Conservation (phyloP, 768 basidiomycete genomes). For the Pulveroboletus sp. region DNA sequence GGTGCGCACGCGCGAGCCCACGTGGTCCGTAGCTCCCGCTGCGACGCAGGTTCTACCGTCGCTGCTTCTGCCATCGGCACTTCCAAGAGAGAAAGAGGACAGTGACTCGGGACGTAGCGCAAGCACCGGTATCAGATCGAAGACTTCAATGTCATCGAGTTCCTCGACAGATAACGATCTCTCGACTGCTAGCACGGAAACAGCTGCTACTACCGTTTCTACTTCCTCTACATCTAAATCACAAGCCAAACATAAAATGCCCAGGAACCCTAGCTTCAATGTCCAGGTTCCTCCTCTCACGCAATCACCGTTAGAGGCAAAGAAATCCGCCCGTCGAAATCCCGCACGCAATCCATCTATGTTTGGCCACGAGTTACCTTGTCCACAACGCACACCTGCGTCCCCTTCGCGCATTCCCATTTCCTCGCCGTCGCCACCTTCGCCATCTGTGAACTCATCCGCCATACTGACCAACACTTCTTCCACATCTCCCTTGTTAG, state of each 20-base stretch:
- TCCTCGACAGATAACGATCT: constrained; percentile 32
- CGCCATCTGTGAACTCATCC: constrained; percentile 8
- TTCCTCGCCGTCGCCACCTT: constrained; percentile 25
- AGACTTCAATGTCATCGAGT: constrained; percentile 24
- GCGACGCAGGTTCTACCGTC: constrained; percentile 18
- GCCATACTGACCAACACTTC: constrained; percentile 1
- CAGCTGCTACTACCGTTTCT: constrained; percentile 27
- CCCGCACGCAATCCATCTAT: constrained; percentile 59
- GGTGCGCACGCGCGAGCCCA: constrained; percentile 37
- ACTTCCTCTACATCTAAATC: constrained; percentile 15
- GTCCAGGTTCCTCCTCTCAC: constrained; percentile 20
- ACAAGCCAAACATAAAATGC: constrained; percentile 16
- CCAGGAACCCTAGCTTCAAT: constrained; percentile 14
- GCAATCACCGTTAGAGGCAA: constrained; percentile 18
- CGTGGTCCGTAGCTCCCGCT: constrained; percentile 28
- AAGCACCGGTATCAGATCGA: constrained; percentile 17
- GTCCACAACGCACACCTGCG: constrained; percentile 33
- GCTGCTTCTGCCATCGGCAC: constrained; percentile 20
- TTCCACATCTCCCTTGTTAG: constrained; percentile 13
- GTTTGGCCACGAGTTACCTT: constrained; percentile 61
- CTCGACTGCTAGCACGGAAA: constrained; percentile 30
- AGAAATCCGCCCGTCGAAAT: constrained; percentile 37
- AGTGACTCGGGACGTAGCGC: constrained; percentile 18
- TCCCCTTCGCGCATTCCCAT: constrained; percentile 29
- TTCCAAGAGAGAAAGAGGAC: constrained; percentile 9